Evolutionary conservation across 768 basidiomycete species (phyloP), one percentile per base, ranked within the genome.

Genomic region (Lactarius akahatsu): DNA sequence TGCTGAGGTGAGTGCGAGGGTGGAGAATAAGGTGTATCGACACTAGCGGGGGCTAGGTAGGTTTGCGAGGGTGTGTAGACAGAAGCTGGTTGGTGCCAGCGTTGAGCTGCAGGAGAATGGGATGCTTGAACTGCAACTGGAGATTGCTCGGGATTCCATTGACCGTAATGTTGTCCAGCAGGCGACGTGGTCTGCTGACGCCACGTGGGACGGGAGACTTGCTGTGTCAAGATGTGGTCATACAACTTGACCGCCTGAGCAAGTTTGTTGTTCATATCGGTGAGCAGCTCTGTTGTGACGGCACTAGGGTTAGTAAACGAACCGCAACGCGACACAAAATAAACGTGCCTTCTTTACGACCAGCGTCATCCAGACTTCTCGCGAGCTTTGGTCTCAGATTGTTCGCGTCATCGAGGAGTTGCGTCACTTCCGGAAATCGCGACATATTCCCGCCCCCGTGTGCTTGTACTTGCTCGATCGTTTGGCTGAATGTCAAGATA

Each of bases 241-340:
- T 98, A 98, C 4, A 97, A 78, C 73, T 91, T 90, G 55, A 98
- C 94, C 0, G 93, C 94, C 75, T 96, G 86, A 0, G 93, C 91
- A 11, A 99, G 77, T 76, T 98, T 96, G 57, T 91, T 89, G 72
- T 98, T 91, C 94, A 98, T 98, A 58, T 98, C 95, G 8, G 86
- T 81, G 41, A 99, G 79, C 74, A 96, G 82, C 76, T 95, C 95
- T 94, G 73, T 7, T 56, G 55, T 28, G 41, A 47, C 36, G 38
- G 20, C 40, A 34, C 30, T 64, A 43, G 64, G 2, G 63, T 54
- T 28, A 62, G 66, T 11, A 26, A 47, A 4, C 23, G 23, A 28
- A 38, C 18, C 20, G 26, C 1, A 55, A 45, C 67, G 23, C 57
- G 28, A 9, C 1, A 64, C 64, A 9, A n/a, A 57, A 18, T 47